Evolutionary conservation across 306 rosid species (phyloP).

Genomic region (Prunus davidiana): DNA sequence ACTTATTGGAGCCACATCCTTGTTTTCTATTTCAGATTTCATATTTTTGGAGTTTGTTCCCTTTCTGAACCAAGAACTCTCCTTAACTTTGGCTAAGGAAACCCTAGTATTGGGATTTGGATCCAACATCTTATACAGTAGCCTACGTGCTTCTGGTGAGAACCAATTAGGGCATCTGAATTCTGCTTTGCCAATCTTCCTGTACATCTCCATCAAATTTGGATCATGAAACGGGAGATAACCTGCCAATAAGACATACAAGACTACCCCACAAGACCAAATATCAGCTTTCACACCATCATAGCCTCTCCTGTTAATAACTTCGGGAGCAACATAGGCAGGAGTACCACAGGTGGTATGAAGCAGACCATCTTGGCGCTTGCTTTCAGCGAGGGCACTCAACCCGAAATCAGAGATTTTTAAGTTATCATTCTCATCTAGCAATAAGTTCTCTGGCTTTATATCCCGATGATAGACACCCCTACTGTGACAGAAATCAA

Average conservation of each 20-base stretch:
- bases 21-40: slow-evolving; percentile 27
- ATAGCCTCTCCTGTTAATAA: slow-evolving; percentile 72
- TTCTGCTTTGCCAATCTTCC: slow-evolving; percentile 73
- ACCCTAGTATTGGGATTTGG: slow-evolving; percentile 69
- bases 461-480: slow-evolving; percentile 91
- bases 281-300: slow-evolving; percentile 91
- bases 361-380: slow-evolving; percentile 56
- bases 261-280: slow-evolving; percentile 94
- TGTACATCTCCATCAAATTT: slow-evolving; percentile 82
- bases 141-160: slow-evolving; percentile 54
- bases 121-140: slow-evolving; percentile 54
- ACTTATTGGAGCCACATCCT: slow-evolving; percentile 26
- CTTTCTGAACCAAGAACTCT: slow-evolving; percentile 60
- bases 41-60: slow-evolving; percentile 34
- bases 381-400: slow-evolving; percentile 69
- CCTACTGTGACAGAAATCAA: slow-evolving; percentile 85
- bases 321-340: slow-evolving; percentile 94
- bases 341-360: slow-evolving; percentile 96
- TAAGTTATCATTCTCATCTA: slow-evolving; percentile 72
- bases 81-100: slow-evolving; percentile 52
- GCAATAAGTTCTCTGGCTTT: slow-evolving; percentile 82
- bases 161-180: slow-evolving; percentile 68
- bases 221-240: slow-evolving; percentile 83
- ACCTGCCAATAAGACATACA: slow-evolving; percentile 81
- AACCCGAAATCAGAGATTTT: slow-evolving; percentile 93